Conservation (phyloP, 495 filamentous ascomycete genomes). For the Tuber umbilicatum region DNA sequence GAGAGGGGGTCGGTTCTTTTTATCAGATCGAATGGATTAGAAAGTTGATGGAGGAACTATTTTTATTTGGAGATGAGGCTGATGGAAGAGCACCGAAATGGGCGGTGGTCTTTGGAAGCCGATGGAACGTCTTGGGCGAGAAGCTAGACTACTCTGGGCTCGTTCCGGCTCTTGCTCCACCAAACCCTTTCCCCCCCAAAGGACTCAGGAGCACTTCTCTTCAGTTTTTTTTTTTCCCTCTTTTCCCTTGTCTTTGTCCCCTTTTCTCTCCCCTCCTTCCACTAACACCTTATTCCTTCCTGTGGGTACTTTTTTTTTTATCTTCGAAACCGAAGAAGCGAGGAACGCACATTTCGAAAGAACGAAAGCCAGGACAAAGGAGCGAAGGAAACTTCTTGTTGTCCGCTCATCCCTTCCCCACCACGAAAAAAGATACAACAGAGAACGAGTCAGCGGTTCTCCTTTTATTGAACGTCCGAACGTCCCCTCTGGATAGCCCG, state of each 20-base stretch:
- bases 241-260: constrained; percentile 7
- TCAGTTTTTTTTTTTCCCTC: constrained; percentile 13
- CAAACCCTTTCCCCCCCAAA: constrained; percentile 26
- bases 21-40: constrained; percentile 1
- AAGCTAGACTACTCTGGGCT: constrained; percentile 24
- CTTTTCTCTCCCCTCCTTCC: constrained; percentile 10
- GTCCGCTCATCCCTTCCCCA: constrained; percentile 13
- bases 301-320: not conserved
- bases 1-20: not conserved
- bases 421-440: not conserved
- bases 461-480: not conserved
- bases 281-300: constrained; percentile 11
- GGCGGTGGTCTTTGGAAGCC: constrained; percentile 34
- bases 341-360: not conserved
- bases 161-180: constrained; percentile 29
- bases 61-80: constrained; percentile 30
- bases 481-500: not conserved
- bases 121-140: constrained; percentile 34
- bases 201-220: constrained; percentile 14
- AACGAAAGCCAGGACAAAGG: not conserved
- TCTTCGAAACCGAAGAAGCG: not conserved
- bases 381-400: constrained; percentile 5
- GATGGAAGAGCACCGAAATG: constrained; percentile 35
- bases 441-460: not conserved
- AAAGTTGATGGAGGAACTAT: not conserved